Conservation (phyloP, 371 early-diverging fungal species). For the Mucor velutinosus region DNA sequence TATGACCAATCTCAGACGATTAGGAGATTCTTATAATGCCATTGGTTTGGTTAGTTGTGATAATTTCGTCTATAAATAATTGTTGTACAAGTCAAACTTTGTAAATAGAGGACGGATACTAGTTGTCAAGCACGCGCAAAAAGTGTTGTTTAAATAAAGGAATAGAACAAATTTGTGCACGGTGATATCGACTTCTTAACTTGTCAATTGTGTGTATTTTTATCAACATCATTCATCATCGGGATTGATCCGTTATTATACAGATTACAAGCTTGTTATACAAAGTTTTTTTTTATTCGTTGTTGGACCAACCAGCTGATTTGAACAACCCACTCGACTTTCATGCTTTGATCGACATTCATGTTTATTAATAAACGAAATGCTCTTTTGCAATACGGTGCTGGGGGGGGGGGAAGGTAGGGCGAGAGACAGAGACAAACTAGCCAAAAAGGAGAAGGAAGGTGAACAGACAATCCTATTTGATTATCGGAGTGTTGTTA, state of each 20-base stretch:
- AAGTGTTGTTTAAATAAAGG: constrained; percentile 3
- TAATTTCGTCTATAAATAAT: not conserved
- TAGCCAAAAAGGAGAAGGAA: not conserved
- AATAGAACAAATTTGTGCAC: constrained; percentile 6
- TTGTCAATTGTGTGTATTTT: not conserved
- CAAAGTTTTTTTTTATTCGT: not conserved
- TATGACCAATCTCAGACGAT: not conserved
- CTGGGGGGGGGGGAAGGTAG: not conserved
- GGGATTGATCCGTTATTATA: constrained; percentile 8
- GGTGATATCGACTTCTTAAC: constrained; percentile 7
- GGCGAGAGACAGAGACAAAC: not conserved
- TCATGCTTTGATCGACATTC: constrained; percentile 15
- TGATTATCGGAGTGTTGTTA: not conserved
- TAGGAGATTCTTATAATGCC: not conserved
- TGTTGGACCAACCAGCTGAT: constrained; percentile 1
- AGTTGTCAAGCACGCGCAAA: constrained; percentile 1
- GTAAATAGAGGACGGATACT: not conserved
- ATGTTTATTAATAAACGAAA: constrained; percentile 1
- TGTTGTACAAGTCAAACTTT: constrained; percentile 7
- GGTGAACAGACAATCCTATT: constrained; percentile 13
- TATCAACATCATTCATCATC: not conserved
- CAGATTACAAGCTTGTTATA: not conserved
- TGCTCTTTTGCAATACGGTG: not conserved
- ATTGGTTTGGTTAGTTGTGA: not conserved
- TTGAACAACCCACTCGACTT: constrained; percentile 11